Conservation (phyloP, 2,329 filamentous ascomycete species). For the Ophiostoma pallidulum region DNA sequence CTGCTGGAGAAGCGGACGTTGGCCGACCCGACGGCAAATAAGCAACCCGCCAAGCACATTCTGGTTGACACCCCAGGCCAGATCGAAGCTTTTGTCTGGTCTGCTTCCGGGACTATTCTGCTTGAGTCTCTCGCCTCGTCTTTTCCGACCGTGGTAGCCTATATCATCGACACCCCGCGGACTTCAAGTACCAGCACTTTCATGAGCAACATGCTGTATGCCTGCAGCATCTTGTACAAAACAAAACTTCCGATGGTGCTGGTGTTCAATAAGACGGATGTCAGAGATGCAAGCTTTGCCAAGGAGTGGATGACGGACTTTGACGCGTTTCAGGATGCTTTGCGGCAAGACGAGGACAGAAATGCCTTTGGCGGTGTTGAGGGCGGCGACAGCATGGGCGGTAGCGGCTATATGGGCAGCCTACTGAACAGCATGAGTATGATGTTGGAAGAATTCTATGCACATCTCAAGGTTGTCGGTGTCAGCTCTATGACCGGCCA, state of each 20-base stretch:
- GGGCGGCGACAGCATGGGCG: slow-evolving; percentile 49
- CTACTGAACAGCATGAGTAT: slow-evolving; percentile 96
- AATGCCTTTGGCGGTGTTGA: slow-evolving; percentile 69
- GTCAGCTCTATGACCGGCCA: slow-evolving; percentile 90
- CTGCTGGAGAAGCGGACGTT: slow-evolving; percentile 81
- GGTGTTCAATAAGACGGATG: slow-evolving; percentile 98
- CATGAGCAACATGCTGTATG: slow-evolving; percentile 99
- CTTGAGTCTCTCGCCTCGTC: slow-evolving; percentile 86
- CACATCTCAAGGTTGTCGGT: slow-evolving; percentile 82
- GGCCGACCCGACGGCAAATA: slow-evolving; percentile 49
- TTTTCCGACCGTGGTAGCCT: slow-evolving; percentile 94
- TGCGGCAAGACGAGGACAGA: slow-evolving; percentile 68
- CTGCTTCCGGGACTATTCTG: slow-evolving; percentile 85
- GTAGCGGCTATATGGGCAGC: slow-evolving; percentile 93
- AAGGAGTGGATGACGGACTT: slow-evolving; percentile 99
- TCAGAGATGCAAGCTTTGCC: slow-evolving; percentile 81
- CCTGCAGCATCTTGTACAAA: slow-evolving; percentile 97
- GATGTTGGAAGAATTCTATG: slow-evolving; percentile 95
- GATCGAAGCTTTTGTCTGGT: slow-evolving; percentile 99
- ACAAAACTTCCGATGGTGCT: slow-evolving; percentile 97
- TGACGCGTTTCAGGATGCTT: slow-evolving; percentile 82
- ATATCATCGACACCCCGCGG: slow-evolving; percentile 92
- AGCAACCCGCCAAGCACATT: slow-evolving; percentile 67
- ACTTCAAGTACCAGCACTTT: slow-evolving; percentile 91
- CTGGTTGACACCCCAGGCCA: slow-evolving; percentile 93